Evolutionary conservation across 352 stramenopile species (phyloP), one percentile per base, ranked within the genome.

Genomic region (Phytophthora syringae): DNA sequence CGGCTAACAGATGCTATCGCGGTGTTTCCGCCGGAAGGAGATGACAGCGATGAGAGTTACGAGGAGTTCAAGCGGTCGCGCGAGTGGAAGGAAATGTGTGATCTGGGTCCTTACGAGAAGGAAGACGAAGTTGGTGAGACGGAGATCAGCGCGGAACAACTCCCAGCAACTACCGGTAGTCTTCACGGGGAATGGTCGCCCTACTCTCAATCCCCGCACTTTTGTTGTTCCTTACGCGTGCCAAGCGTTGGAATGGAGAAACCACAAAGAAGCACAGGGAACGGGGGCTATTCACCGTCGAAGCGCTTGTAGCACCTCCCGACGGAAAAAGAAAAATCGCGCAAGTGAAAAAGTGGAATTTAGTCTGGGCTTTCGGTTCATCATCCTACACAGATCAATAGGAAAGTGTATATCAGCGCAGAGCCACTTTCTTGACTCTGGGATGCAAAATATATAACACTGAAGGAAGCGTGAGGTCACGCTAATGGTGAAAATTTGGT

Each of bases 1-100:
- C 71, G 83, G 15, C 45, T 92, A 47, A 87, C 75, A 0, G 72
- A 81, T 9, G 80, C 73, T 0, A 32, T 87, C 6, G 57, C 73
- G 42, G 61, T 84, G 5, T 74, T 74, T 34, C 55, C 51, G 36
- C 36, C 39, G 12, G 30, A 64, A 22, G 34, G 20, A 32, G 44
- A 64, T 21, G 60, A 62, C n/a, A 40, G 7, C 7, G 63, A 70
- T 43, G 45, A 7, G 4, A 45, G 13, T 5, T 67, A 64, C 36
- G 36, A 65, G 1, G 51, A 64, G 16, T 54, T 67, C 3, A 74
- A 60, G 20, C 37, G 62, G 21, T 66, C 64, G 24, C 55, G 32
- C 61, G 66, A 67, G 42, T 74, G 70, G 70, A 65, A 22, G n/a
- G 64, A 64, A 51, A 57, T 72, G 70, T 77, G 70, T 40, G 55